These are phyloP conservation scores for Ottelia alismoides DNA, from an alignment of 106 monocot genomes.

Conservation along the genomic window DNA sequence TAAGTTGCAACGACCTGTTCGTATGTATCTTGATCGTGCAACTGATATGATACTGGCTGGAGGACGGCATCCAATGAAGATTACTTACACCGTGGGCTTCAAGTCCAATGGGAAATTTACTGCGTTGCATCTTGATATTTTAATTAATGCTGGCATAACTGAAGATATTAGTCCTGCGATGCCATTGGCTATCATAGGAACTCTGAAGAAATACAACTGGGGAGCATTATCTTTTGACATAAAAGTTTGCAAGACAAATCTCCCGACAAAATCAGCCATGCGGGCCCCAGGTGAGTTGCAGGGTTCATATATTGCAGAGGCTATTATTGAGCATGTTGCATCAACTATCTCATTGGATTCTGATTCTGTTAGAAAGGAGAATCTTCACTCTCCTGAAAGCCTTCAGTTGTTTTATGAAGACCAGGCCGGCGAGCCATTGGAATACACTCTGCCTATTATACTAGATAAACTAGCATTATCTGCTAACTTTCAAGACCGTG, in stretches of 20 bases:
- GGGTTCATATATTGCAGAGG: constrained; percentile 73
- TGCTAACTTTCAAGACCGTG: constrained; percentile 18
- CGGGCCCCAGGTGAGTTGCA: constrained; percentile 77
- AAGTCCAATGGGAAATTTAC: constrained; percentile 68
- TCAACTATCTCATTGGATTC: constrained; percentile 30
- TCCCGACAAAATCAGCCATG: constrained; percentile 56
- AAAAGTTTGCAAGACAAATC: constrained; percentile 69
- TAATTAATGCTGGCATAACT: constrained; percentile 66
- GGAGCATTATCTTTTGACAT: constrained; percentile 59
- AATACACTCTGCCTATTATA: constrained; percentile 46
- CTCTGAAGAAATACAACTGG: constrained; percentile 78
- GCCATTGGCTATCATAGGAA: constrained; percentile 31
- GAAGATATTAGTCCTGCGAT: constrained; percentile 38
- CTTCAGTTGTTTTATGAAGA: constrained; percentile 32
- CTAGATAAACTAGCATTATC: constrained; percentile 20
- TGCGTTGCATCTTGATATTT: constrained; percentile 50
- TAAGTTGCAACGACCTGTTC: constrained; percentile 52
- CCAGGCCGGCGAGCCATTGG: constrained; percentile 26
- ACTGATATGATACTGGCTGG: constrained; percentile 82
- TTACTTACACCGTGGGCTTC: constrained; percentile 61
- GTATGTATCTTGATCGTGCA: constrained; percentile 80
- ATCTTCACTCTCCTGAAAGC: constrained; percentile 61
- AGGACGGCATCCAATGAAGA: constrained; percentile 82
- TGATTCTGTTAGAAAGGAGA: constrained; percentile 34
- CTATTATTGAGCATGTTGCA: constrained; percentile 69